Base-by-base conservation (phyloP, 208 protist species). In the Crithidia brevicula region DNA sequence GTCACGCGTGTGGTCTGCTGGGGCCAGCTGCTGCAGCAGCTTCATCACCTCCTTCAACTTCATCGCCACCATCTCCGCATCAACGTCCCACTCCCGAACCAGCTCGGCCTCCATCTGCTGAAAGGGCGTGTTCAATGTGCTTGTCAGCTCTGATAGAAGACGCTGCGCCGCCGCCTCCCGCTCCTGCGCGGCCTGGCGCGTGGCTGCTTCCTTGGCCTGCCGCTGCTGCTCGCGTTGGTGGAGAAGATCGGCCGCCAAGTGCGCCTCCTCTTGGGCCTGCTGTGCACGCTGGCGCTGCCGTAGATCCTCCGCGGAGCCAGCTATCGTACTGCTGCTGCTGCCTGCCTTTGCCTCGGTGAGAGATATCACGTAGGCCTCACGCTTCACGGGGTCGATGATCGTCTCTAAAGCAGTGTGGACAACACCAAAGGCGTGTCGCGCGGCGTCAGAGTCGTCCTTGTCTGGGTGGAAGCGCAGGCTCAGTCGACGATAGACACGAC, bases 401-500 rank as follows among this genome's bases (percentile, higher is more conserved):
- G 83, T 93, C 36, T 95, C 85, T 1, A 84, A 54, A 2, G 87
- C 90, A 9, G 71, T 56, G 53, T 82, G 82, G 8, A 95, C 74
- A 20, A 72, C 57, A 47, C 86, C 82, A 67, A 95, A 95, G 22
- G 85, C 90, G 22, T 58, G 58, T 1, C 83, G 73, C 10, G 90
- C 90, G n/a, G 27, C 83, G 9, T 71, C 74, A 9, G 81, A 88
- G 56, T 72, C 53, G 63, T 95, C 90, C 75, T 95, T 95, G 73
- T 95, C 90, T 11, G 90, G 90, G 65, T 95, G 90, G 59, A 95
- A 95, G 27, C 84, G 66, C 11, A 95, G 72, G 11, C 83, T 87
- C 36, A 86, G 78, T 18, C 87, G 86, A 22, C 90, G 86, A 73
- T 92, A 93, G n/a, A 49, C 25, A 23, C 80, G 80, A 4, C 65